phyloP scores from a whole-genome alignment of 139 green algal species.

The Picochlorum costavermella region DNA sequence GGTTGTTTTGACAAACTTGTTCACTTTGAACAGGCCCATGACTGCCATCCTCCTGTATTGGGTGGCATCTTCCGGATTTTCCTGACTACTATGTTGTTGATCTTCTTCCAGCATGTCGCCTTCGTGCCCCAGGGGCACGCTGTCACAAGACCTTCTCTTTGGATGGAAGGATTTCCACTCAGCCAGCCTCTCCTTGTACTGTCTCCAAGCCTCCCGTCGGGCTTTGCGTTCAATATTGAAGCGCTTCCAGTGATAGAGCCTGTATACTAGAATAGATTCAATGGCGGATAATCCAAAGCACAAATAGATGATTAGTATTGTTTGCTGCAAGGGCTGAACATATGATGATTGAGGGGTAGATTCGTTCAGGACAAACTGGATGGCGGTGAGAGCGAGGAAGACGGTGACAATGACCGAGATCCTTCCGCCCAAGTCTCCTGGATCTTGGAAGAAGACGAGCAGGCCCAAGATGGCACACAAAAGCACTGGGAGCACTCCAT shows the following conservation, averaged over 20 bases:
- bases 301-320: conserved; percentile 1
- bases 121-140: too few species aligned
- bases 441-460: conserved; percentile 21
- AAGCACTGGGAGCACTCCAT: conserved; percentile 17
- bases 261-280: neutral
- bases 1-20: neutral
- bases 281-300: neutral
- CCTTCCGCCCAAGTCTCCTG: conserved; percentile 19
- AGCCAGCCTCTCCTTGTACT: neutral
- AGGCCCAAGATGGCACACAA: conserved; percentile 19
- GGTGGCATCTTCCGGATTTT: too few species aligned
- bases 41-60: too few species aligned
- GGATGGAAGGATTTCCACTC: neutral
- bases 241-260: neutral
- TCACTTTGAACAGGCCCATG: too few species aligned
- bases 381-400: conserved; percentile 13
- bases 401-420: conserved; percentile 28
- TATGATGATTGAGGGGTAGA: conserved; percentile 10
- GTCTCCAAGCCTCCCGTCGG: neutral
- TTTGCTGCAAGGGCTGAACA: neutral
- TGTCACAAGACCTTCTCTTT: too few species aligned
- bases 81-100: too few species aligned
- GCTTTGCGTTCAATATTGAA: neutral
- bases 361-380: conserved; percentile 1
- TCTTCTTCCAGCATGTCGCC: too few species aligned